phyloP scores from a whole-genome alignment of 495 filamentous ascomycete species.

The Neurospora tetrasperma region DNA sequence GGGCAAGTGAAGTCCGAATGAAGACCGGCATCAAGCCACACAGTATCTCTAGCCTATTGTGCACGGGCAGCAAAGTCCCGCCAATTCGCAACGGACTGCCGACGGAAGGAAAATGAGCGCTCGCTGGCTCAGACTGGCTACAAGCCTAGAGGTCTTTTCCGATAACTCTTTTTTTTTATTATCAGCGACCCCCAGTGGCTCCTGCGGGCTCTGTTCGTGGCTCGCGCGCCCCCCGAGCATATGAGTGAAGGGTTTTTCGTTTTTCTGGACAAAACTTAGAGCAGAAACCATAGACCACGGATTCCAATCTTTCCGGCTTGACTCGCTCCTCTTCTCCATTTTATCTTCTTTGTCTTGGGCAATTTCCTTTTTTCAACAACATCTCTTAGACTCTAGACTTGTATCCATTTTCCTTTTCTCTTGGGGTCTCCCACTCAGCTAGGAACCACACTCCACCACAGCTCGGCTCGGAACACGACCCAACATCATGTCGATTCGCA shows the following conservation, averaged over 20 bases:
- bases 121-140: not conserved
- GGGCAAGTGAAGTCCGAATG: not conserved
- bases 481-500: conserved; percentile 31
- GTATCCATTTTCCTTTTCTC: not conserved
- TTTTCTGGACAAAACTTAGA: not conserved
- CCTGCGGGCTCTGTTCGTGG: not conserved
- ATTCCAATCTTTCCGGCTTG: not conserved
- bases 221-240: not conserved
- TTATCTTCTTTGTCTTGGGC: not conserved
- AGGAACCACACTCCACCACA: not conserved
- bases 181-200: not conserved
- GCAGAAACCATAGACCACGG: not conserved
- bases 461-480: not conserved
- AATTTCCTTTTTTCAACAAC: not conserved
- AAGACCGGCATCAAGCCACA: not conserved
- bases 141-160: not conserved
- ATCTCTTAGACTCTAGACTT: conserved; percentile 1
- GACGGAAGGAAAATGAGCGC: not conserved
- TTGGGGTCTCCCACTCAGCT: not conserved
- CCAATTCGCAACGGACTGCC: not conserved
- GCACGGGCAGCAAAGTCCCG: not conserved
- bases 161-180: not conserved
- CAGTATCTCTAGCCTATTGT: not conserved
- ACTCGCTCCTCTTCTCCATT: conserved; percentile 4
- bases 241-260: not conserved